Conservation (phyloP, 2,329 filamentous ascomycete species). For the Venturia aucupariae region DNA sequence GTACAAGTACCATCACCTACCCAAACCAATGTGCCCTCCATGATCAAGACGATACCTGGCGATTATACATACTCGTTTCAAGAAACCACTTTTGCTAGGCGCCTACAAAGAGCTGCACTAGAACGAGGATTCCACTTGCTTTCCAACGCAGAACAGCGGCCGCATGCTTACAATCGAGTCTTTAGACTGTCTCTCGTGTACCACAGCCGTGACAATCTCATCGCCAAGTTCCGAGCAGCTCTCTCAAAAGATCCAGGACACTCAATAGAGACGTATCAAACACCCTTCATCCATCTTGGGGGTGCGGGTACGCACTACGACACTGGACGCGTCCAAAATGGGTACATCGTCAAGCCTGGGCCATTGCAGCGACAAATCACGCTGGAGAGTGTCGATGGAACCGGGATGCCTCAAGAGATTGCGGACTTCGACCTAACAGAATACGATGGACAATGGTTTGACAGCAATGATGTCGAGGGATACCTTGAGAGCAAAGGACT, state of each 20-base stretch:
- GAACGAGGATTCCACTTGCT: slow-evolving; percentile 56
- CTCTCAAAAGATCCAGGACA: slow-evolving; percentile 33
- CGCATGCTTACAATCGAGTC: slow-evolving; percentile 34
- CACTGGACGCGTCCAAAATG: slow-evolving; percentile 27
- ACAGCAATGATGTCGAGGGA: slow-evolving; percentile 65
- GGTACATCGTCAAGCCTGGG: slow-evolving; percentile 26
- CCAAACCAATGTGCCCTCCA: neutral
- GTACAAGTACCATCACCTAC: neutral
- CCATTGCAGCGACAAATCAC: slow-evolving; percentile 19
- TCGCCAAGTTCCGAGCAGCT: slow-evolving; percentile 30
- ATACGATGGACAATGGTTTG: slow-evolving; percentile 67
- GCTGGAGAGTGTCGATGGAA: slow-evolving; percentile 18
- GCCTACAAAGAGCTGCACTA: slow-evolving; percentile 56
- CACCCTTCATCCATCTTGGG: slow-evolving; percentile 57
- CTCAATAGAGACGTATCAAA: slow-evolving; percentile 49
- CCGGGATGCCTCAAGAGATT: slow-evolving; percentile 18
- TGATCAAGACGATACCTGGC: neutral
- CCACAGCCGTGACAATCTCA: slow-evolving; percentile 32
- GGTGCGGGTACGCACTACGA: slow-evolving; percentile 58
- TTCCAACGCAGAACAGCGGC: slow-evolving; percentile 31
- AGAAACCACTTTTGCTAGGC: slow-evolving; percentile 60
- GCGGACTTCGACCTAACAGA: slow-evolving; percentile 46
- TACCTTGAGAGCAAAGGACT: slow-evolving; percentile 60
- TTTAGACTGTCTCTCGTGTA: slow-evolving; percentile 64
- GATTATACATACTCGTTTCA: slow-evolving; percentile 49